Evolutionary conservation across 1,284 basidiomycete genomes (phyloP).

Genomic region (Testicularia cyperi): DNA sequence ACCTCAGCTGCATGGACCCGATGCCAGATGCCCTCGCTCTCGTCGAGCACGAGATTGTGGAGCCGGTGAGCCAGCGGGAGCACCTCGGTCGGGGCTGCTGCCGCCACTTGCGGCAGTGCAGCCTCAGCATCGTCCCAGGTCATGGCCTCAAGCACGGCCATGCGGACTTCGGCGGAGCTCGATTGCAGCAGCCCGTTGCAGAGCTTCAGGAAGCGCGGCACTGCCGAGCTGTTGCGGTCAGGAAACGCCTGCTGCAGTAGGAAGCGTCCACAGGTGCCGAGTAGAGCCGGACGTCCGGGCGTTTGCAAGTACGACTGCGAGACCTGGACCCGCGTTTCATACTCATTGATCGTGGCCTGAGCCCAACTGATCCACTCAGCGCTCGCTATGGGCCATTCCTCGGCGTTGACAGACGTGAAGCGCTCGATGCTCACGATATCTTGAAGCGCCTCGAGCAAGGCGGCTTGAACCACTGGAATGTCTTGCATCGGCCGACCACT

Average conservation of each 20-base stretch:
- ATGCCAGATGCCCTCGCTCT: conserved; percentile 30
- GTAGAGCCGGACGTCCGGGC: conserved; percentile 18
- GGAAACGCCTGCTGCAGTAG: conserved; percentile 13
- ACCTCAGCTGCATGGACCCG: conserved; percentile 25
- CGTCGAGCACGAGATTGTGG: conserved; percentile 7
- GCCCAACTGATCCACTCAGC: too few relatives aligned
- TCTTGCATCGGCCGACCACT: too few relatives aligned
- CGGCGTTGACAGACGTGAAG: conserved; percentile 5
- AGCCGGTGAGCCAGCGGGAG: conserved; percentile 12
- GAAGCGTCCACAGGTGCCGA: conserved; percentile 14
- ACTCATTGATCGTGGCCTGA: too few relatives aligned
- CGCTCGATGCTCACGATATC: conserved; percentile 15
- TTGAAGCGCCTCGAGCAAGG: conserved; percentile 39
- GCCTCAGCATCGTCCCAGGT: conserved; percentile 12
- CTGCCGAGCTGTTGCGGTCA: not conserved
- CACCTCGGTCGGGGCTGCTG: conserved; percentile 1
- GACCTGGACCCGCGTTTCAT: too few relatives aligned
- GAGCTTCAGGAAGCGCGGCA: conserved; percentile 8
- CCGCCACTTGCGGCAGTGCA: too few relatives aligned
- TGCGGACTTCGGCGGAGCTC: conserved; percentile 12
- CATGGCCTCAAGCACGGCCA: conserved; percentile 25
- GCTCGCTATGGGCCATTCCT: conserved; percentile 4
- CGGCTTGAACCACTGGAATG: too few relatives aligned
- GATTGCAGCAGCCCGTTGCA: conserved; percentile 5
- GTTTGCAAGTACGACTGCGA: conserved; percentile 4